phyloP scores from a whole-genome alignment of 257 asterid genomes.

The Rhazya stricta region DNA sequence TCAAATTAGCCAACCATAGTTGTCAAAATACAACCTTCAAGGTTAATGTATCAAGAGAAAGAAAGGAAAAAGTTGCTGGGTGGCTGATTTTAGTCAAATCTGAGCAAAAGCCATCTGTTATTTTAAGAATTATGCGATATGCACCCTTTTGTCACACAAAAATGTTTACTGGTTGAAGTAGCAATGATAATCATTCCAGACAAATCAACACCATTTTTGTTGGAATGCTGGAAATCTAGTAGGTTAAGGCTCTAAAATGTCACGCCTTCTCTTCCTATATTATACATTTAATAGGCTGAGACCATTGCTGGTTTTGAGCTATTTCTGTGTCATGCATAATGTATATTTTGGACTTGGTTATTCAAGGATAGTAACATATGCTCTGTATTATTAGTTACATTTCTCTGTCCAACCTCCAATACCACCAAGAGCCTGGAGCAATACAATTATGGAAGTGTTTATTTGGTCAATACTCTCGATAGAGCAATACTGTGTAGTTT shows the following conservation, averaged over 20 bases:
- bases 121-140: constrained; percentile 5
- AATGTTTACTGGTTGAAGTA: background rate
- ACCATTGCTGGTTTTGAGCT: background rate
- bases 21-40: background rate
- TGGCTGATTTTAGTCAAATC: background rate
- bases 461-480: too few relatives aligned
- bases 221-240: constrained; percentile 1
- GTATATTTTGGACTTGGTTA: background rate
- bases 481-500: background rate
- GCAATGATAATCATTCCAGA: background rate
- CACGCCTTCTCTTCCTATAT: background rate
- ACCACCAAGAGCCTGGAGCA: background rate
- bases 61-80: background rate
- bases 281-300: background rate
- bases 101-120: constrained; percentile 9
- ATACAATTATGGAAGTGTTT: background rate
- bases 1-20: background rate
- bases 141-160: constrained; percentile 2
- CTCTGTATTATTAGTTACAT: background rate
- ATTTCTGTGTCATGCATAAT: background rate
- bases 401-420: background rate
- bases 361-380: background rate
- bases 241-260: constrained; percentile 2
- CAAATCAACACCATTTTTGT: background rate
- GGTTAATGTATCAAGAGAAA: background rate